A percentile compares a stretch with the other conserved stretches of the same genome.
Evolutionary conservation across 805 yeast genomes (phyloP).

Genomic region (Jamesozyma rosinii): DNA sequence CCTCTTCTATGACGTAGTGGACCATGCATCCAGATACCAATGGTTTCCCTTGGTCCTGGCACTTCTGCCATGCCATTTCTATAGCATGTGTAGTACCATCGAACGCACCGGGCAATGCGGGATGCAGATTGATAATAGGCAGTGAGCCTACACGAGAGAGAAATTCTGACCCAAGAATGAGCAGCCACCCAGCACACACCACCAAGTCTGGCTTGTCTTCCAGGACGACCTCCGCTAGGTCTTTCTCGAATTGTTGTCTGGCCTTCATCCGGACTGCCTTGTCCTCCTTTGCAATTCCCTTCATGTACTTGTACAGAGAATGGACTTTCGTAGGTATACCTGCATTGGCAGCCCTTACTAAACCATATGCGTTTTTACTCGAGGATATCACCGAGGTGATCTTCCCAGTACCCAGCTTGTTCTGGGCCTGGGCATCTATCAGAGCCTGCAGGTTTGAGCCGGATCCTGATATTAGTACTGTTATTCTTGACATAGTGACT

Average conservation of each 20-base stretch:
- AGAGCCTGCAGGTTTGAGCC: slow-evolving; percentile 95
- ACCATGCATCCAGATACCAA: slow-evolving; percentile 91
- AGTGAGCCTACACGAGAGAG: slow-evolving; percentile 55
- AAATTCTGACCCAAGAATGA: slow-evolving; percentile 73
- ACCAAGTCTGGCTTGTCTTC: slow-evolving; percentile 67
- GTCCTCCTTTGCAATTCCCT: slow-evolving; percentile 63
- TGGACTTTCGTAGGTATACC: slow-evolving; percentile 66
- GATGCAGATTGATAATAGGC: slow-evolving; percentile 87
- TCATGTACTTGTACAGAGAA: slow-evolving; percentile 62
- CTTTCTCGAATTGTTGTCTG: slow-evolving; percentile 65
- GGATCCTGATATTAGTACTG: slow-evolving; percentile 83
- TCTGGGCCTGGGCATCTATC: slow-evolving; percentile 55
- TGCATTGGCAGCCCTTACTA: slow-evolving; percentile 64
- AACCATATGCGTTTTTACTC: slow-evolving; percentile 75
- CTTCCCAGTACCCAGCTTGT: slow-evolving; percentile 36
- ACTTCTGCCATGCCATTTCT: slow-evolving; percentile 92
- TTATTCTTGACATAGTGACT: slow-evolving; percentile 26
- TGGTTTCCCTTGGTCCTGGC: slow-evolving; percentile 55
- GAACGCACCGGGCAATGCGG: slow-evolving; percentile 94
- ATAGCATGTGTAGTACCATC: slow-evolving; percentile 92
- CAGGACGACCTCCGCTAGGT: slow-evolving; percentile 62
- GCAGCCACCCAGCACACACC: slow-evolving; percentile 99
- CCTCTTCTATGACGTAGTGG: slow-evolving; percentile 92
- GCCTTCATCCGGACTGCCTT: slow-evolving; percentile 48
- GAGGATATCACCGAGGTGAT: slow-evolving; percentile 82